A percentile compares a stretch with the other conserved stretches of the same genome.
phyloP scores from a whole-genome alignment of 495 filamentous ascomycete genomes.

The Penicillium psychrofluorescens region DNA sequence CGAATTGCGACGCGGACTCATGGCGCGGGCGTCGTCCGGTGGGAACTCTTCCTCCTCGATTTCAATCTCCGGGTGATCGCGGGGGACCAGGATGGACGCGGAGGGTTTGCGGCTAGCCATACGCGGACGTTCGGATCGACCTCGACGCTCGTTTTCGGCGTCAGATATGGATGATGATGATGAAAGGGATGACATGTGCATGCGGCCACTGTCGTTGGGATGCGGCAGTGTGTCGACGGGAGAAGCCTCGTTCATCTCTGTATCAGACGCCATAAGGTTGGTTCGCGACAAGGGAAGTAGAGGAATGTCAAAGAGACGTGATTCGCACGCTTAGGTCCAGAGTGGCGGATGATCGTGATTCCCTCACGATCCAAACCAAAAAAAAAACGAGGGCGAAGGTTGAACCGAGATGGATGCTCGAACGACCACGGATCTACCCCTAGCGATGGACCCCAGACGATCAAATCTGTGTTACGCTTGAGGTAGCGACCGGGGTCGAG shows the following conservation, averaged over 20 bases:
- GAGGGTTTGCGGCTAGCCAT: constrained; percentile 63
- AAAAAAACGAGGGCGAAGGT: constrained; percentile 3
- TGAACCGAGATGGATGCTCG: constrained; percentile 5
- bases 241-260: constrained; percentile 33
- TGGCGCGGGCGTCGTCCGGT: constrained; percentile 81
- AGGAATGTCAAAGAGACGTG: not conserved
- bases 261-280: constrained; percentile 32
- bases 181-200: constrained; percentile 36
- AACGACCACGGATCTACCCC: constrained; percentile 35
- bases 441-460: constrained; percentile 38
- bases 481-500: constrained; percentile 35
- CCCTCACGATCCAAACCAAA: not conserved
- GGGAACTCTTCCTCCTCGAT: constrained; percentile 62
- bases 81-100: constrained; percentile 73
- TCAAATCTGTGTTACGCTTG: constrained; percentile 37
- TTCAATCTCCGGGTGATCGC: constrained; percentile 62
- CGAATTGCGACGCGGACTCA: constrained; percentile 88
- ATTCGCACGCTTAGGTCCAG: constrained; percentile 10
- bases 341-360: constrained; percentile 10
- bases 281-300: constrained; percentile 12
- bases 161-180: constrained; percentile 43
- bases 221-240: constrained; percentile 38
- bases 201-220: constrained; percentile 36
- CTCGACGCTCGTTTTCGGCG: constrained; percentile 37
- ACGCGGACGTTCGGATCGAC: constrained; percentile 41